A percentile compares a stretch with the other conserved stretches of the same genome.
Evolutionary conservation across 2,329 filamentous ascomycete species (phyloP).

Genomic region (Fusarium nanum): DNA sequence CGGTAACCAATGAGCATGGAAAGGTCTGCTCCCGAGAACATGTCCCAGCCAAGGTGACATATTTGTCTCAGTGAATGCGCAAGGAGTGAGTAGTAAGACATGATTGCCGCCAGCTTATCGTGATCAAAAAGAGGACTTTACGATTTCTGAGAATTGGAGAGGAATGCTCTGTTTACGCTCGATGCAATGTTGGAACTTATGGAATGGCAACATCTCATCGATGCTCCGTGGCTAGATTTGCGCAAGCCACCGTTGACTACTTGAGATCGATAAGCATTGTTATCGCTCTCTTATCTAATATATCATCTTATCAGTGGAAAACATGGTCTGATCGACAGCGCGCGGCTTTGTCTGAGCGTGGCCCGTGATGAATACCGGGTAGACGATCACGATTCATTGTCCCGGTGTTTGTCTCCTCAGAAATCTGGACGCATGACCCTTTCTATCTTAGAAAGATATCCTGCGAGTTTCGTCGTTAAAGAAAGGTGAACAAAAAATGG

Average conservation of each 20-base stretch:
- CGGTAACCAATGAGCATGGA: neutral
- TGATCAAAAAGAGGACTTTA: fast-evolving
- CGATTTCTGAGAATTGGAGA: too few species aligned
- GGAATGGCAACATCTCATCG: neutral
- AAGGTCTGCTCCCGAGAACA: neutral
- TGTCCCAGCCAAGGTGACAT: neutral
- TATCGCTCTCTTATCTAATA: neutral
- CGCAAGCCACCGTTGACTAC: neutral
- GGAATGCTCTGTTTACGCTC: neutral
- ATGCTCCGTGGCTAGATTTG: neutral
- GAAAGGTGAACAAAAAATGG: too few species aligned
- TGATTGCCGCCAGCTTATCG: fast-evolving
- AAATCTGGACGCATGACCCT: too few species aligned
- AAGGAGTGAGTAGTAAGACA: neutral
- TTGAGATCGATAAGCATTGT: neutral
- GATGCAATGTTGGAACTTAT: neutral
- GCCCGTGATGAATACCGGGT: neutral
- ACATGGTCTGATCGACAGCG: neutral
- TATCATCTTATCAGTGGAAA: neutral
- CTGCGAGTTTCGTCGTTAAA: too few species aligned
- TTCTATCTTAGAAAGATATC: too few species aligned
- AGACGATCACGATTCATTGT: neutral
- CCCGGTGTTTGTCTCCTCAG: too few species aligned
- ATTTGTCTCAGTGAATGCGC: neutral
- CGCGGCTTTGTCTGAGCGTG: neutral